Base-by-base conservation (phyloP, 805 yeast genomes). In the Candida golubevii region DNA sequence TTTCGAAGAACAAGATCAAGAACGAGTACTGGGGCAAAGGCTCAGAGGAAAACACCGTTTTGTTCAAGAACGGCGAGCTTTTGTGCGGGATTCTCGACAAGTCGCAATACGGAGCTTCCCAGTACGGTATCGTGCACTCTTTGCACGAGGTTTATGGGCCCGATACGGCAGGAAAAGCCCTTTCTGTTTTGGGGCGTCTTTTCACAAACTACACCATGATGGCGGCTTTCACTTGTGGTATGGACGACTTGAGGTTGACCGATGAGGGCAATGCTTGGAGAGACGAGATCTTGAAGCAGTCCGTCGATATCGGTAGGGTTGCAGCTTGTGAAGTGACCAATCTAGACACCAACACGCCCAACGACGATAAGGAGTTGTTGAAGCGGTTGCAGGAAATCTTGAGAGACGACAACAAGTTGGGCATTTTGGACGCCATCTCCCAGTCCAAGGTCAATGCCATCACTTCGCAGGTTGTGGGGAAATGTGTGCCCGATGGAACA, bases 221-320 rank as follows among this genome's bases (percentile, higher is more conserved):
- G 71, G 85, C 88, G 46, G 98, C 97, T 1, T 87, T 93, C 62
- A 93, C 99, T 7, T 93, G 99, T 82, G 99, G 99, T 78, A 95
- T 93, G 99, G 99, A 93, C 65, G 99, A 93, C 72, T 75, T 93
- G 65, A 80, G 96, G 63, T 77, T 95, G 55, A 93, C 98, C 18
- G 79, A 66, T 3, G 96, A 88, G 56, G 99, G 99, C 62, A 90
- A 95, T 64, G 60, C 74, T 48, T 83, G 95, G 91, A 82, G 99
- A 74, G 69, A 71, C 11, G 95, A 88, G 48, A 86, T 93, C 49
- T 75, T 95, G 63, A 71, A 79, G 54, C 82, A 82, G 47, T 82
- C 95, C 26, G 78, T 77, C 41, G 95, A 85, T 57, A 83, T 82
- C 46, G 99, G 99, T 60, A 78, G 91, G 63, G 75, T 77, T 53